Evolutionary conservation across 1,284 basidiomycete species (phyloP), one percentile per base, ranked within the genome.

Genomic region (Pseudozyma flocculosa): DNA sequence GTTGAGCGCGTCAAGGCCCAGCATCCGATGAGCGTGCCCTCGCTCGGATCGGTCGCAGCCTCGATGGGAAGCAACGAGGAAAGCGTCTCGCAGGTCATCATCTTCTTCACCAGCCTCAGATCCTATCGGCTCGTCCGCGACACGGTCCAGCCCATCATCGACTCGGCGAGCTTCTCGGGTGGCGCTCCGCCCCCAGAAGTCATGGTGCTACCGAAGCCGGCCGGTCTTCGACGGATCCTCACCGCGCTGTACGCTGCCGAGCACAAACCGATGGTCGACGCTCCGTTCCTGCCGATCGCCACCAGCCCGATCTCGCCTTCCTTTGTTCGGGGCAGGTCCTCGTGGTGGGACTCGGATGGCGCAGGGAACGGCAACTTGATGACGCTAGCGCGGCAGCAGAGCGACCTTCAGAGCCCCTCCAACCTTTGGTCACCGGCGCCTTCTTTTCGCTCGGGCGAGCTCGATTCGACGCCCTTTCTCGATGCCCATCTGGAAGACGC

Each of bases 241-340:
- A 70, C 70, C 21, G 63, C 67, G 2, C 45, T 72, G 32, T 55
- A 70, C 22, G 40, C 62, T 8, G 63, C 68, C 2, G 46, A 64
- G 23, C 48, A 62, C 43, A 72, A 72, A 30, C 64, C 70, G 88
- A 90, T 86, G 13, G 85, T 96, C 22, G 92, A 95, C 73, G 88
- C 92, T 0, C 88, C 88, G 72, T 95, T 95, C 42, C 48, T 77
- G 0, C 92, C 94, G 13, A 96, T 93, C 54, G 93, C 93, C 0
- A 96, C 90, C 0, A 88, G 89, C 0, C 93, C 94, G 0, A 65
- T 76, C 9, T 75, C 73, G 18, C 78, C 78, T 4, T 70, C 73
- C 3, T 41, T 36, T 0, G 43, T 29, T 8, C 51, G 54, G 15
- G 47, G 43, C n/a, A 65, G 59, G 48, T 48, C 48, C n/a, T n/a